Percentiles rank a stretch among this genome's conserved stretches.
Evolutionary conservation across 768 basidiomycete species (phyloP).

Genomic region (Suillus americanus): DNA sequence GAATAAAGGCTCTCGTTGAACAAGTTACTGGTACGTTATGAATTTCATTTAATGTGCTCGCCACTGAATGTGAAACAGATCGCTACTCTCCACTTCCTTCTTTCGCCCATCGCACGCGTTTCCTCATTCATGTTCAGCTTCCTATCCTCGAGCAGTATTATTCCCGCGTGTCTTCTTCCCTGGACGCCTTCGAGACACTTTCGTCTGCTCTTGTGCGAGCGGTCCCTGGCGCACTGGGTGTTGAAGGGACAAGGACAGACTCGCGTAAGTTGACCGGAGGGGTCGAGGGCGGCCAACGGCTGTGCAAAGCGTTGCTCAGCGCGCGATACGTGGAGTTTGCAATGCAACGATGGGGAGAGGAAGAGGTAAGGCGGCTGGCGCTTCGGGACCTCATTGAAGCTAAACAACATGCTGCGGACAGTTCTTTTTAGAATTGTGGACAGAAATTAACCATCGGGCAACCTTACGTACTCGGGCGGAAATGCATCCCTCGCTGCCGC

Average conservation of each 20-base stretch:
- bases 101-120: conserved; percentile 74
- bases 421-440: conserved; percentile 93
- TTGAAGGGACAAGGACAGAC: conserved; percentile 44
- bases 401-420: conserved; percentile 29
- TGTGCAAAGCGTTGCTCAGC: conserved; percentile 86
- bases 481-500: conserved; percentile 50
- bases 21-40: conserved; percentile 77
- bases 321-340: conserved; percentile 68
- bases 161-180: conserved; percentile 72
- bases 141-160: conserved; percentile 81
- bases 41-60: not conserved
- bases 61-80: conserved; percentile 45
- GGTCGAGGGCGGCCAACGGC: conserved; percentile 75
- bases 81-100: conserved; percentile 89
- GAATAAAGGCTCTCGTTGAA: conserved; percentile 82
- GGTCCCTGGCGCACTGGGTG: conserved; percentile 87
- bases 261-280: conserved; percentile 74
- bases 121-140: conserved; percentile 82
- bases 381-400: conserved; percentile 5
- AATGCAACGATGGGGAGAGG: conserved; percentile 87
- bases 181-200: conserved; percentile 93
- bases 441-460: conserved; percentile 66
- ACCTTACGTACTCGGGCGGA: conserved; percentile 56
- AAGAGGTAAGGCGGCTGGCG: conserved; percentile 59
- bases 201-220: conserved; percentile 86